Evolutionary conservation across 2,329 filamentous ascomycete species (phyloP).

Genomic region (Phoma sp.): DNA sequence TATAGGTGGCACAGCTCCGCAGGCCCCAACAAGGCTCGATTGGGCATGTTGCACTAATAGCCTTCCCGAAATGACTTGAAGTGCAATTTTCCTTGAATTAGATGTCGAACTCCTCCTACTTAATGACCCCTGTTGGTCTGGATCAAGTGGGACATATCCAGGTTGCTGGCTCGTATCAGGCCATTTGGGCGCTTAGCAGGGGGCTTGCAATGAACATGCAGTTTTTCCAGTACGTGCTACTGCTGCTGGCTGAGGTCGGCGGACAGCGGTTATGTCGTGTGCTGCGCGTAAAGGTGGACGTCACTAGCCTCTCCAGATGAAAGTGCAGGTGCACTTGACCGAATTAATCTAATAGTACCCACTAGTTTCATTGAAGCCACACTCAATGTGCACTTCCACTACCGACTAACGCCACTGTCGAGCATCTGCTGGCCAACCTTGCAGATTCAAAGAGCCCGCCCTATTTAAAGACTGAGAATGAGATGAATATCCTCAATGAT

Average conservation of each 20-base stretch:
- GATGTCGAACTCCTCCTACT: no score
- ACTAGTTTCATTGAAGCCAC: no score
- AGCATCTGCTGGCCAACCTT: no score
- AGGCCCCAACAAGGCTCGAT: not conserved
- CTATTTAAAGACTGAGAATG: no score
- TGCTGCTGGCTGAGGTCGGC: not conserved
- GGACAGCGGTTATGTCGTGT: not conserved
- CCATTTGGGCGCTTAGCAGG: no score
- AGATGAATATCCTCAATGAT: no score
- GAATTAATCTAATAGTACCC: not conserved
- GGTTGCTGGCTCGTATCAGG: no score
- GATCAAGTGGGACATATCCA: no score
- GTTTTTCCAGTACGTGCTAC: not conserved
- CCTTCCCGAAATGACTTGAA: not conserved
- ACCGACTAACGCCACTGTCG: not conserved
- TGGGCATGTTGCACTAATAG: not conserved
- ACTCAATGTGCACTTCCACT: not conserved
- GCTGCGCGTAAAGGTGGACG: not conserved
- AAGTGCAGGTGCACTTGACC: not conserved
- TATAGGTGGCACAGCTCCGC: not conserved
- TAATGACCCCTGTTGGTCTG: no score
- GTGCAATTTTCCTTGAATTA: no score
- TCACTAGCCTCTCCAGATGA: not conserved
- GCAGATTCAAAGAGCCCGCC: no score
- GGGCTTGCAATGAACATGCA: not conserved